A percentile compares a stretch with the other conserved stretches of the same genome.
phyloP scores from a whole-genome alignment of 208 protist genomes.

The Acanthamoeba castellanii region DNA sequence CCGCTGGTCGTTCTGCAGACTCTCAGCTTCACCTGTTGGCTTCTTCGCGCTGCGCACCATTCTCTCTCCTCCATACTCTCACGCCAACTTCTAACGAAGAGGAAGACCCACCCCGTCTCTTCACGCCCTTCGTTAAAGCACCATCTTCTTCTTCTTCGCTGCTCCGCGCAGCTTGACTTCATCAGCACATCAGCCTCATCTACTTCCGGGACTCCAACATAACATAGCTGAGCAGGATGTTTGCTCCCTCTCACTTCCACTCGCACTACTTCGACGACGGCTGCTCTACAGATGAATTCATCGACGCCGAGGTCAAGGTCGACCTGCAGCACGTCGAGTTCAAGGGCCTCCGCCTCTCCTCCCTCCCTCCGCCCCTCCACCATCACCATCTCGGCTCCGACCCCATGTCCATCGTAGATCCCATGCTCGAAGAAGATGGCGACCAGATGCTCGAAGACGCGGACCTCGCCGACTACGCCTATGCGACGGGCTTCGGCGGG shows the following conservation, averaged over 20 bases:
- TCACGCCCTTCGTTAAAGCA: background rate
- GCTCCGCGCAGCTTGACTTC: too few species aligned
- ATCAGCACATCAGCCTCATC: too few species aligned
- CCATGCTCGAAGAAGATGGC: background rate
- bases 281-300: constrained; percentile 1
- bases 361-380: background rate
- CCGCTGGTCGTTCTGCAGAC: background rate
- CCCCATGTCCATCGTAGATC: background rate
- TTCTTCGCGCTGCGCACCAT: background rate
- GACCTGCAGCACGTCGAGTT: constrained; percentile 58
- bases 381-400: background rate
- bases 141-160: too few species aligned
- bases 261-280: constrained; percentile 66
- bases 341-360: constrained; percentile 55
- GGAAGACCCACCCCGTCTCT: background rate
- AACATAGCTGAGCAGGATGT: background rate
- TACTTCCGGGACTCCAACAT: background rate
- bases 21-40: background rate
- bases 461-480: background rate
- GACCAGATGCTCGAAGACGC: background rate
- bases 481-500: background rate
- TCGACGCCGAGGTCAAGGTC: constrained; percentile 41
- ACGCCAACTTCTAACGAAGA: background rate
- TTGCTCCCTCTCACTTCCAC: constrained; percentile 17
- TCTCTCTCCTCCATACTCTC: background rate